Evolutionary conservation across 2,329 filamentous ascomycete genomes (phyloP), one percentile per base, ranked within the genome.

Genomic region (Diplodia corticola): DNA sequence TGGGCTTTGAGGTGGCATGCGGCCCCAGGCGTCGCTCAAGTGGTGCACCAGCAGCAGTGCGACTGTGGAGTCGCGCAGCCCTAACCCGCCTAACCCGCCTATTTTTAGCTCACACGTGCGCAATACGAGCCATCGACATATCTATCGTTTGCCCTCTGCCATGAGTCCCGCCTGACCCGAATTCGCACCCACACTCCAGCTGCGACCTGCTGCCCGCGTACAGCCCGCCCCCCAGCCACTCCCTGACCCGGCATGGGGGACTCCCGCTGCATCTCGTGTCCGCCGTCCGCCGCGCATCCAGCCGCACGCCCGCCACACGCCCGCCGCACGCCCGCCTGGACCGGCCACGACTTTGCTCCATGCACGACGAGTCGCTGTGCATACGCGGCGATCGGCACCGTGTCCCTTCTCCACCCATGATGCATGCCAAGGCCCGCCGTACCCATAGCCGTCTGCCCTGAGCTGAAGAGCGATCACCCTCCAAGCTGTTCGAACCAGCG

Each of bases 41-140:
- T 33, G n/a, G 40, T 24, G 55, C 55, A 60, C 24, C 55, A 49
- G n/a, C 17, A 40, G 54, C 54, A 61, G 57, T 61, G 57, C 28
- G 57, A 61, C 57, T 35, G 40, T 61, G 57, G 57, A 61, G 57
- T 61, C 57, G 57, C 57, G 57, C 57, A 51, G 46, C 57, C 57
- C 44, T 59, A 22, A 26, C 9, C 59, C 12, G 7, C 46, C 59
- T 22, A 35, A 10, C 7, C 7, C 33, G 33, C 7, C 33, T 35
- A 35, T 35, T 12, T 35, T 35, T 35, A 35, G 33, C 20, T 17
- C 35, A 46, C 59, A 63, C 59, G 59, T 63, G 59, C 59, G n/a
- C 24, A 46, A 63, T 63, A 63, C 60, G 60, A 61, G 20, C 22
- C 54, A 59, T 59, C 46, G 46, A 40, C 46, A 12, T 59, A 57